phyloP scores from a whole-genome alignment of 2,329 filamentous ascomycete species.

The Aschersonia sp. region DNA sequence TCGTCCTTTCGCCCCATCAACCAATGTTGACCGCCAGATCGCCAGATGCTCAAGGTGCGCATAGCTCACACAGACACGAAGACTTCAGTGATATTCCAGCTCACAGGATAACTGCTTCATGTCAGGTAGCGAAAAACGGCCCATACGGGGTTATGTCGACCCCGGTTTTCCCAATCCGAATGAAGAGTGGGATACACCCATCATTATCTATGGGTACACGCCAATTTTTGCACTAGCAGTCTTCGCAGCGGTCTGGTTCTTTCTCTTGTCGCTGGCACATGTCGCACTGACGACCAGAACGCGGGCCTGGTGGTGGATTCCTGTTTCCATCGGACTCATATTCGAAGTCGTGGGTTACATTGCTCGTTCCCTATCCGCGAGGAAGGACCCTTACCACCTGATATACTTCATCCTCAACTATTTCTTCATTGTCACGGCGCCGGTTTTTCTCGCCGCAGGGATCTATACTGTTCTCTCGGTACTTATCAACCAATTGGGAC shows the following conservation, averaged over 20 bases:
- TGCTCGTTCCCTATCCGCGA: slow-evolving; percentile 30
- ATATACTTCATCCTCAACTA: slow-evolving; percentile 43
- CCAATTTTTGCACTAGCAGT: slow-evolving; percentile 28
- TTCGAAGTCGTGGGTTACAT: slow-evolving; percentile 37
- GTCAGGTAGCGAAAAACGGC: not conserved
- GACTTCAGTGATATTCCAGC: not conserved
- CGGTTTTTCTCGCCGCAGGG: slow-evolving; percentile 40
- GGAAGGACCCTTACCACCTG: slow-evolving; percentile 35
- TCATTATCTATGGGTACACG: slow-evolving; percentile 36
- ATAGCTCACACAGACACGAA: not conserved
- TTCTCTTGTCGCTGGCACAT: slow-evolving; percentile 23
- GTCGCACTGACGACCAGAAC: slow-evolving; percentile 18
- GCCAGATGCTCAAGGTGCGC: not conserved
- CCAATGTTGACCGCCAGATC: not conserved
- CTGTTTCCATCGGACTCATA: slow-evolving; percentile 26
- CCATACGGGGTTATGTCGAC: slow-evolving; percentile 26
- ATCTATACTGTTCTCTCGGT: slow-evolving; percentile 40
- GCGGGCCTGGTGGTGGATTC: slow-evolving; percentile 30
- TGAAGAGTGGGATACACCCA: slow-evolving; percentile 27
- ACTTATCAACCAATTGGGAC: slow-evolving; percentile 29
- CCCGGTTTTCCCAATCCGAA: slow-evolving; percentile 35
- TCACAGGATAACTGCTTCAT: not conserved
- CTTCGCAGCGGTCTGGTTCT: slow-evolving; percentile 28
- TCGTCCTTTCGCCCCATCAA: not conserved
- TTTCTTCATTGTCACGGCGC: slow-evolving; percentile 46